phyloP scores from a whole-genome alignment of 2,329 filamentous ascomycete genomes.

The Cytospora mali region DNA sequence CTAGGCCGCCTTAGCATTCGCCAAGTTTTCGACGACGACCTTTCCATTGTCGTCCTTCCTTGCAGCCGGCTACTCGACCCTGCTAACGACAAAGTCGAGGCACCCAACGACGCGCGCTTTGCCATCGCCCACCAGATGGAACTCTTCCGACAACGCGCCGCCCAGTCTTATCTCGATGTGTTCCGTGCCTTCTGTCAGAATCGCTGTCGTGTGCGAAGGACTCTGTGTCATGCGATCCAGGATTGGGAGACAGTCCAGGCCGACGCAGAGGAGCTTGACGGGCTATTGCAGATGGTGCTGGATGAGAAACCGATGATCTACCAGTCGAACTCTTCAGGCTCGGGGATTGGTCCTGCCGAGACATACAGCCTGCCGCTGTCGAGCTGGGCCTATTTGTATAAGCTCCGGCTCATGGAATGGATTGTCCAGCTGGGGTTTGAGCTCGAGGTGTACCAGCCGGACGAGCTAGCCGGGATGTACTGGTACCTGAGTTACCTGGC shows the following conservation, averaged over 20 bases:
- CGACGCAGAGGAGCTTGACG: conserved; percentile 78
- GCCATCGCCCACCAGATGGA: conserved; percentile 76
- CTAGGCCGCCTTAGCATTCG: conserved; percentile 70
- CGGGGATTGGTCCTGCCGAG: conserved; percentile 46
- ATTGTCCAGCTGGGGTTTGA: conserved; percentile 93
- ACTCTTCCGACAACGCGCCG: conserved; percentile 60
- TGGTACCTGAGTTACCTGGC: conserved; percentile 81
- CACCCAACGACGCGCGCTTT: conserved; percentile 72
- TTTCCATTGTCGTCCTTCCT: conserved; percentile 77
- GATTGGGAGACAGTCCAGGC: conserved; percentile 84
- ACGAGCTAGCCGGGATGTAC: conserved; percentile 88
- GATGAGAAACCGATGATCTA: conserved; percentile 62
- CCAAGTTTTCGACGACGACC: conserved; percentile 77
- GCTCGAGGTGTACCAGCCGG: conserved; percentile 81
- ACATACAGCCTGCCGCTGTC: conserved; percentile 74
- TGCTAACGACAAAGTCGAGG: conserved; percentile 74
- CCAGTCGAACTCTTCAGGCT: conserved; percentile 42
- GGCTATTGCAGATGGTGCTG: conserved; percentile 62
- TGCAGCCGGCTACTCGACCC: conserved; percentile 71
- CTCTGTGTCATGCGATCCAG: conserved; percentile 79
- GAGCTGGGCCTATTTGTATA: conserved; percentile 89
- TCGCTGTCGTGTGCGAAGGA: conserved; percentile 82
- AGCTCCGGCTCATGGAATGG: conserved; percentile 84
- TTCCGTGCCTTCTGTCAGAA: conserved; percentile 88
- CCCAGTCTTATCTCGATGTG: conserved; percentile 78